Base-by-base conservation (phyloP, 768 basidiomycete genomes). In the Mycena chlorophos region DNA sequence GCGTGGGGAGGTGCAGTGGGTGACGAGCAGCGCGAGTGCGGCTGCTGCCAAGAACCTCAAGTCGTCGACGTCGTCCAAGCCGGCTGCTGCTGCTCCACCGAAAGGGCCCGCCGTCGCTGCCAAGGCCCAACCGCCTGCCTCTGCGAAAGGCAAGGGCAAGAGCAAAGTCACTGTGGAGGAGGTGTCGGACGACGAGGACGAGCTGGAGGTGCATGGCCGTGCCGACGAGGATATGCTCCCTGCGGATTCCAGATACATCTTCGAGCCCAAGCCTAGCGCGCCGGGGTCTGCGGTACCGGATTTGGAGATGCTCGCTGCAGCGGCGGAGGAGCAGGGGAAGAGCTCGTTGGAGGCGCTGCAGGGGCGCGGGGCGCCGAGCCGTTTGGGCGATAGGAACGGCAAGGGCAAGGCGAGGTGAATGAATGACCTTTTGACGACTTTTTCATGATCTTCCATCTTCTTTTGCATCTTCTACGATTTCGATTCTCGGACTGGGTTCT, bases 111-210 rank as follows among this genome's bases (percentile, higher is more conserved):
- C 49, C 26, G 30, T 60, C 40, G 38, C 52, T 2, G 42, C 23
- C 40, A 60, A 22, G 54, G 62, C 42, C 2, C 51, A 68, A 46
- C 47, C 59, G n/a, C 63, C 65, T 58, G n/a, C n/a, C n/a, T n/a
- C n/a, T n/a, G 58, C 55, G 27, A 58, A 59, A 54, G 70, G 68
- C 46, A 63, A 61, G 22, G 69, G 42, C 22, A 76, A 74, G 46
- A 54, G 62, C 4, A 73, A 72, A 29, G 73, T 73, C n/a, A 76
- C 70, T 27, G 67, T 80, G 14, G 78, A 80, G 61, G 78, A 77
- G 28, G 72, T 78, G 14, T 69, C 73, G 5, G 78, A 80, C 52
- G 78, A 80, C 22, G 76, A 78, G 45, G 69, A 63, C 8, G 69
- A 71, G 20, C 65, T 46, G 4, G 57, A n/a, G n/a, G n/a, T n/a